Evolutionary conservation across 768 basidiomycete genomes (phyloP), one percentile per base, ranked within the genome.

Genomic region (Hygrocybe coccinea): DNA sequence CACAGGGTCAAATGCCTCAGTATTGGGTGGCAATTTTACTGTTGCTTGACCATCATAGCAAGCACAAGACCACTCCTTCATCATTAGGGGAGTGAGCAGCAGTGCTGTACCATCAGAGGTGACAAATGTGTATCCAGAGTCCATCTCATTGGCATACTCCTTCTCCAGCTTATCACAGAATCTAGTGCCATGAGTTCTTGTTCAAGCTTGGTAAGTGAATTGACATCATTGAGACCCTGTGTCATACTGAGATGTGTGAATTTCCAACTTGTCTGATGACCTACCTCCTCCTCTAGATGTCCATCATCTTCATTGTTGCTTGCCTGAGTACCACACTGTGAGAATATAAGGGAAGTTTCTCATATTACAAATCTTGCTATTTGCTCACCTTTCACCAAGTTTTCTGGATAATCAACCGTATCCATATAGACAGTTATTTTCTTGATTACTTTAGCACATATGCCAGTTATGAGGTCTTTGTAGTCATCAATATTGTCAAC

Each of bases 401-500:
- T 47, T 50, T 50, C 9, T 50, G 9, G 22, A 50, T 50, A n/a
- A 24, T 50, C 33, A 22, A 15, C 35, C 49, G 34, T 50, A 36
- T 58, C 37, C 34, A 60, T 35, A 56, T 22, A 57, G 10, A 64
- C 37, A 15, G 39, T 57, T 39, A 64, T 24, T 49, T 59, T 62
- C 2, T 48, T 41, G 1, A 59, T 56, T 22, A 46, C 14, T 15
- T 52, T 46, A 10, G 55, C 50, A 14, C 57, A 17, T 6, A 62
- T 44, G 21, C 54, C 36, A 15, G 25, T 17, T 2, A 55, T 29
- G 8, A 29, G 22, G 6, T 59, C 49, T 29, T 56, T 21, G 47
- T 56, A 64, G n/a, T 64, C 58, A 24, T 24, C 5, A 19, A 59
- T 36, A 14, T 51, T 50, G 12, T 64, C 54, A 25, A 64, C 35